phyloP scores from a whole-genome alignment of 176 grass and related monocot species.

The Alopecurus myosuroides region DNA sequence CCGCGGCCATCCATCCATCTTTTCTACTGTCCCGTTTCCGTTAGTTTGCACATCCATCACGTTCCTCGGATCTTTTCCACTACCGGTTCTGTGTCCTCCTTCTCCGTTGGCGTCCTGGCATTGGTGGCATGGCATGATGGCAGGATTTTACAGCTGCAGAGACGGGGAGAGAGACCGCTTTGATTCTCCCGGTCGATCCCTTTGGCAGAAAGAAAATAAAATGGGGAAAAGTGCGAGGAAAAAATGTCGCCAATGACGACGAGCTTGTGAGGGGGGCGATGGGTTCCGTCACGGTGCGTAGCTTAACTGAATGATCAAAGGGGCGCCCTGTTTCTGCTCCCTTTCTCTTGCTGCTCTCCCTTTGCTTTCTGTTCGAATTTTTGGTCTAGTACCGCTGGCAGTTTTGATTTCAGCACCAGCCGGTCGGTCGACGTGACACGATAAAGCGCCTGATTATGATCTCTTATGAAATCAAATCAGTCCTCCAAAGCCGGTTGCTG shows the following conservation, averaged over 20 bases:
- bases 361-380: background rate
- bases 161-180: background rate
- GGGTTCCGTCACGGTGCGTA: background rate
- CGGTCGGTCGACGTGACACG: slow-evolving; percentile 1
- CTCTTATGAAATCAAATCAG: background rate
- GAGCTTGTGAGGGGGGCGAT: background rate
- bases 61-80: background rate
- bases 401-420: background rate
- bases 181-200: slow-evolving; percentile 10
- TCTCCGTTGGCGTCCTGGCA: background rate
- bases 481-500: background rate
- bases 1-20: no score
- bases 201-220: background rate
- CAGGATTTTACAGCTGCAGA: background rate
- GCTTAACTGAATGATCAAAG: background rate
- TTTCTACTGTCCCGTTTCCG: background rate
- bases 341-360: background rate
- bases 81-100: background rate
- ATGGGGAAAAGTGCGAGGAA: slow-evolving; percentile 7
- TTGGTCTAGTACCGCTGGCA: slow-evolving; percentile 17
- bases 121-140: background rate
- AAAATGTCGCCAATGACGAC: slow-evolving; percentile 22
- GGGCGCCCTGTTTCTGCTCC: background rate
- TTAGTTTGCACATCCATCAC: background rate
- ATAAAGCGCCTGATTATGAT: background rate